phyloP scores from a whole-genome alignment of 192 early-diverging fungal genomes.

The Entomortierella lignicola region DNA sequence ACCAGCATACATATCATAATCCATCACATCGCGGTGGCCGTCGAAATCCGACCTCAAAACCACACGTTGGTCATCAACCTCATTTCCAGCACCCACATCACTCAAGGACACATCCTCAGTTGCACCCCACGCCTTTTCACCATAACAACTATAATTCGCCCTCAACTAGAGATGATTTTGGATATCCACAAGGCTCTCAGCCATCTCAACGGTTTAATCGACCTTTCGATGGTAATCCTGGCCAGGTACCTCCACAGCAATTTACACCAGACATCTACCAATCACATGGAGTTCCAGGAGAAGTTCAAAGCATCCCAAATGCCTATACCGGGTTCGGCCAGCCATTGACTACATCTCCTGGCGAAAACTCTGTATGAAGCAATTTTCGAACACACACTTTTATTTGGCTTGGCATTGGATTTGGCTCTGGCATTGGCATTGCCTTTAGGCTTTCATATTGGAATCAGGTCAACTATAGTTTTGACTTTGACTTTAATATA shows the following conservation, averaged over 20 bases:
- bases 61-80: slow-evolving; percentile 15
- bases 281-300: background rate
- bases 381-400: too few species aligned
- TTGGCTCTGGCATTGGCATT: background rate
- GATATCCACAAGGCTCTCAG: slow-evolving; percentile 22
- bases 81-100: slow-evolving; percentile 38
- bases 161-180: slow-evolving; percentile 33
- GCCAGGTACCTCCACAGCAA: slow-evolving; percentile 5
- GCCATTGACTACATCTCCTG: slow-evolving; percentile 2
- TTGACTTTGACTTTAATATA: background rate
- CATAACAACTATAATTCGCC: slow-evolving; percentile 17
- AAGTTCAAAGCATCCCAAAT: slow-evolving; percentile 4
- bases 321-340: slow-evolving; percentile 17
- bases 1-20: slow-evolving; percentile 15
- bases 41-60: slow-evolving; percentile 16
- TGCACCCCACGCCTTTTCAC: slow-evolving; percentile 17
- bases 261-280: slow-evolving; percentile 26
- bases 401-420: background rate
- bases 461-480: background rate
- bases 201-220: slow-evolving; percentile 13
- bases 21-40: slow-evolving; percentile 25
- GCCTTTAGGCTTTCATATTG: too few species aligned
- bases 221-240: slow-evolving; percentile 15
- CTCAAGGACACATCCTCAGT: slow-evolving; percentile 33
- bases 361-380: slow-evolving; percentile 30